These are phyloP conservation scores for Diospyros lotus DNA, from an alignment of 148 eudicot genomes.

Conservation along the genomic window DNA sequence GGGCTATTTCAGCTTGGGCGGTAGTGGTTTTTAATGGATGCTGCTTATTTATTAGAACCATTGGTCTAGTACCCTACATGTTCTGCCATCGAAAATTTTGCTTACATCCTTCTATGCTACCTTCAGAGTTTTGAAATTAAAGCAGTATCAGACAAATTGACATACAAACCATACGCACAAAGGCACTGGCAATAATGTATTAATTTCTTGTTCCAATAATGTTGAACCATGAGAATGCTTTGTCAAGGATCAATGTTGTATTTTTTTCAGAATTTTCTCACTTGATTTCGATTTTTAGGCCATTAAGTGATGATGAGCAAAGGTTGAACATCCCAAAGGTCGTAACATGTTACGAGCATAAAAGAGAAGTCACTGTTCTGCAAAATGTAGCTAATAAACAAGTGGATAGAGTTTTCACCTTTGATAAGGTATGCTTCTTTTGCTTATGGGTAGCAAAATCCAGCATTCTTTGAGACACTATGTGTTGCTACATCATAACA, in stretches of 20 bases:
- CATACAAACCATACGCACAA: background rate
- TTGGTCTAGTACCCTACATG: background rate
- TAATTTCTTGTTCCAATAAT: background rate
- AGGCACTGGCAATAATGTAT: background rate
- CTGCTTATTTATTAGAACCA: background rate
- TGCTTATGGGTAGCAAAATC: background rate
- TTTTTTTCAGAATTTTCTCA: background rate
- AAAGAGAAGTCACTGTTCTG: conserved; percentile 57
- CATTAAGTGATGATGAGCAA: conserved; percentile 74
- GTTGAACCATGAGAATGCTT: background rate
- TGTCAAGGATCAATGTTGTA: background rate
- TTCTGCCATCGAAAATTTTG: background rate
- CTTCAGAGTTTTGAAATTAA: background rate
- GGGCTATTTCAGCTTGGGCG: background rate
- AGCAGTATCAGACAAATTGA: background rate
- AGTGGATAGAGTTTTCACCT: conserved; percentile 70
- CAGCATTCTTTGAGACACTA: background rate
- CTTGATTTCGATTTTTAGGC: conserved; percentile 39
- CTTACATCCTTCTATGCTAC: background rate
- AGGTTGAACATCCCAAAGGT: conserved; percentile 50
- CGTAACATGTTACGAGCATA: conserved; percentile 58
- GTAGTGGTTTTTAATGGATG: background rate
- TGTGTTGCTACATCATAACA: background rate
- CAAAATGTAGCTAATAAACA: conserved; percentile 57
- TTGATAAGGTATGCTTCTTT: conserved; percentile 63